Conservation (phyloP, 192 early-diverging fungal genomes). For the Coemansia sp. region DNA sequence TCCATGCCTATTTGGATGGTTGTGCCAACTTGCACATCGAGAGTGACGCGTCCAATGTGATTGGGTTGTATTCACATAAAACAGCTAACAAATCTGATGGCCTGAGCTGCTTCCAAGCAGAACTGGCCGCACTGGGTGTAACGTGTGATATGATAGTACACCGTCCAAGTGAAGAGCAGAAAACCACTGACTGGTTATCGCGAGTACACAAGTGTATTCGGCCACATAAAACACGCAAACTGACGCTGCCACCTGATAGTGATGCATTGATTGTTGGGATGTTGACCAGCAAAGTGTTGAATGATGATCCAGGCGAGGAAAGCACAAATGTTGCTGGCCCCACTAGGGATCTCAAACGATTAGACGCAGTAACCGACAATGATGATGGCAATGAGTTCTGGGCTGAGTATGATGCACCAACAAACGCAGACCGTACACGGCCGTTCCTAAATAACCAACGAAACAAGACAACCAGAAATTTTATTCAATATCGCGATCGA, state of each 20-base stretch:
- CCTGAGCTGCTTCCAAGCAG: neutral
- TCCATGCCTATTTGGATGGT: slow-evolving; percentile 29
- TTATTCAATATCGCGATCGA: too few species aligned
- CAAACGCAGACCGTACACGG: too few species aligned
- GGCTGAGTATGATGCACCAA: too few species aligned
- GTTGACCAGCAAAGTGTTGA: neutral
- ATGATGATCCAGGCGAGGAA: neutral
- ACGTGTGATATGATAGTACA: slow-evolving; percentile 16
- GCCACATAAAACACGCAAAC: neutral
- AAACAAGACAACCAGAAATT: too few species aligned
- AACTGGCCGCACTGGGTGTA: slow-evolving; percentile 8
- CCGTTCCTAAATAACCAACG: too few species aligned
- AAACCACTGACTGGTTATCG: slow-evolving; percentile 21
- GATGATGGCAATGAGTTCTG: too few species aligned
- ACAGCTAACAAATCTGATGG: slow-evolving; percentile 5
- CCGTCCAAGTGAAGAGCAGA: neutral
- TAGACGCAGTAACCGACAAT: too few species aligned
- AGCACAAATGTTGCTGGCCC: too few species aligned
- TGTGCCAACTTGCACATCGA: slow-evolving; percentile 17
- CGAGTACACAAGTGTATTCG: neutral
- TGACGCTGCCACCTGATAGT: neutral
- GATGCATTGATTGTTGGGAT: slow-evolving; percentile 3
- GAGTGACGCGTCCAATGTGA: slow-evolving; percentile 20
- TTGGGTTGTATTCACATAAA: slow-evolving; percentile 5
- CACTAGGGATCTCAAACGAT: neutral